Conservation (phyloP, 768 basidiomycete genomes). For the Xerocomellus intermedius region DNA sequence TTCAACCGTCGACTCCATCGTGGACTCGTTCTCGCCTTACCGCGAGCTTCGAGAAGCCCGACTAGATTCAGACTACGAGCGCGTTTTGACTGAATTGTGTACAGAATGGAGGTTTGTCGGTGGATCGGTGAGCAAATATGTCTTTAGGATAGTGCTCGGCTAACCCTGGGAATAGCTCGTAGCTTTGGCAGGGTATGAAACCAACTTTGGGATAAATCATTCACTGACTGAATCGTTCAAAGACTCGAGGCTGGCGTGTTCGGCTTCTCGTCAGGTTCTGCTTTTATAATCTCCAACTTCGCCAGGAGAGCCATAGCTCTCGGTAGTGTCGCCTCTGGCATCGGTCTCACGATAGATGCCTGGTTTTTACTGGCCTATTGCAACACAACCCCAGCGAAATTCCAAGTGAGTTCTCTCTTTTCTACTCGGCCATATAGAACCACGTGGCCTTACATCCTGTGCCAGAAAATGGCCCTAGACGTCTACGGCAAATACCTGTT, state of each 20-base stretch:
- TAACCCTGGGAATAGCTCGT: slow-evolving; percentile 43
- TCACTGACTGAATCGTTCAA: not conserved
- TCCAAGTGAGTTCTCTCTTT: slow-evolving; percentile 43
- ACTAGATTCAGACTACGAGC: slow-evolving; percentile 49
- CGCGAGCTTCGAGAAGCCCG: slow-evolving; percentile 44
- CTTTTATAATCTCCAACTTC: slow-evolving; percentile 48
- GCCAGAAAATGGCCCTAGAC: slow-evolving; percentile 42
- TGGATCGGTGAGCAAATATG: slow-evolving; percentile 45
- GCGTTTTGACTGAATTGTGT: slow-evolving; percentile 45
- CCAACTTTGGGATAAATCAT: not conserved
- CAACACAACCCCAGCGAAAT: slow-evolving; percentile 49
- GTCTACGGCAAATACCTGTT: slow-evolving; percentile 62
- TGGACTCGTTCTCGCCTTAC: slow-evolving; percentile 58
- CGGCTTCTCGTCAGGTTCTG: slow-evolving; percentile 51
- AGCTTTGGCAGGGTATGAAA: slow-evolving; percentile 54
- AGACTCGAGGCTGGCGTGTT: slow-evolving; percentile 59
- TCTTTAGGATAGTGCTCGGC: not conserved
- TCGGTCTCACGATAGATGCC: slow-evolving; percentile 60
- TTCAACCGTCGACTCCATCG: slow-evolving; percentile 34
- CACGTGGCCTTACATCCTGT: not conserved
- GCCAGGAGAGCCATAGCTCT: slow-evolving; percentile 54
- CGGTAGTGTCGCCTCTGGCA: slow-evolving; percentile 57
- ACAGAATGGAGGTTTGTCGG: slow-evolving; percentile 67
- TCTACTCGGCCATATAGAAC: not conserved
- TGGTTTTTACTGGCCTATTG: slow-evolving; percentile 68